These are phyloP conservation scores for Mycena vitilis DNA, from an alignment of 768 basidiomycete species.

Conservation along the genomic window DNA sequence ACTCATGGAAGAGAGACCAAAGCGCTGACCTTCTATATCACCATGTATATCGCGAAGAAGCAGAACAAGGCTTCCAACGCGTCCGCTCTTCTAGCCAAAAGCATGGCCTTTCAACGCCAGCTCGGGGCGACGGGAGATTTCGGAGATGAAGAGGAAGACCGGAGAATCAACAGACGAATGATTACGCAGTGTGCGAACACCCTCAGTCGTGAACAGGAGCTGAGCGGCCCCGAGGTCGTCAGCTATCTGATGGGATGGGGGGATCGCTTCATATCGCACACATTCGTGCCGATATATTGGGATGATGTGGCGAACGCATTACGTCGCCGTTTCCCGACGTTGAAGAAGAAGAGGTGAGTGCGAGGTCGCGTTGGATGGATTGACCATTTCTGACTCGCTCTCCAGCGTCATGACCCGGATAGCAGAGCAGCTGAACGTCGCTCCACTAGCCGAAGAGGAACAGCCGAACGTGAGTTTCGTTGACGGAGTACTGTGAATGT, in stretches of 20 bases:
- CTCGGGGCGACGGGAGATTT: no score
- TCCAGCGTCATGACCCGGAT: no score
- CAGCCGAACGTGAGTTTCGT: no score
- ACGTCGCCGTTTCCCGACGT: slow-evolving; percentile 14
- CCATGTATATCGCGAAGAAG: slow-evolving; percentile 39
- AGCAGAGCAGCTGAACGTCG: no score
- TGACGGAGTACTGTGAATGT: no score
- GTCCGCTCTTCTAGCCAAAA: slow-evolving; percentile 44
- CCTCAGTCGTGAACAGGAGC: slow-evolving; percentile 49
- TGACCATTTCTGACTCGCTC: no score
- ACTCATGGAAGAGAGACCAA: slow-evolving; percentile 47
- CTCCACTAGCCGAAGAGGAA: no score
- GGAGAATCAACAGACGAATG: slow-evolving; percentile 40
- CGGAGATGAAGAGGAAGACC: no score
- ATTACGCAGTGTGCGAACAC: slow-evolving; percentile 48
- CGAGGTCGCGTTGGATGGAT: no score
- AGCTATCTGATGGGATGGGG: slow-evolving; percentile 58
- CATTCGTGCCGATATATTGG: slow-evolving; percentile 51
- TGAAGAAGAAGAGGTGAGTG: no score
- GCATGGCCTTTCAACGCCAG: slow-evolving; percentile 40
- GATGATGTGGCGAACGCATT: slow-evolving; percentile 32
- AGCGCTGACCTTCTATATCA: slow-evolving; percentile 48
- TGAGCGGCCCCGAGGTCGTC: slow-evolving; percentile 51
- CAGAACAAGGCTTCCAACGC: slow-evolving; percentile 44
- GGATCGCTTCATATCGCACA: slow-evolving; percentile 50